A percentile compares a stretch with the other conserved stretches of the same genome.
Conservation (phyloP, 768 basidiomycete species). For the Coprinopsis marcescibilis region DNA sequence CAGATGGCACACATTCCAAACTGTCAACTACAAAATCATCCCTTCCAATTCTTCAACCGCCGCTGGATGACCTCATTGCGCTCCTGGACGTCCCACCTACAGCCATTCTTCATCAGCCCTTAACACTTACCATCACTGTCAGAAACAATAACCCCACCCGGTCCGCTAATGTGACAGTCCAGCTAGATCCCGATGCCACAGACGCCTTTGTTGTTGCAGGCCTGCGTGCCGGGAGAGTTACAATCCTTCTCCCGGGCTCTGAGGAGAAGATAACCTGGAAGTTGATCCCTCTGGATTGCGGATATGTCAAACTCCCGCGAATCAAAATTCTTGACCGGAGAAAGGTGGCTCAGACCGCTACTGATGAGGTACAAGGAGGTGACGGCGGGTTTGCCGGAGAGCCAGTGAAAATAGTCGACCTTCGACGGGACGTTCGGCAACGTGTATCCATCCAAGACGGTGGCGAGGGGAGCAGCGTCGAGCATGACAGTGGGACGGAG, state of each 20-base stretch:
- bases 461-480: constrained; percentile 14
- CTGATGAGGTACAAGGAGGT: constrained; percentile 25
- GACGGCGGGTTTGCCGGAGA: constrained; percentile 41
- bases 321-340: constrained; percentile 55
- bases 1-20: constrained; percentile 38
- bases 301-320: constrained; percentile 54
- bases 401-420: constrained; percentile 48
- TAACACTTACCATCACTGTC: constrained; percentile 49
- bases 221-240: constrained; percentile 56
- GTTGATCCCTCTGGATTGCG: constrained; percentile 71
- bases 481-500: constrained; percentile 11
- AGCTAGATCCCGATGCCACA: constrained; percentile 60
- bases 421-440: constrained; percentile 33
- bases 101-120: constrained; percentile 58
- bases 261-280: constrained; percentile 66
- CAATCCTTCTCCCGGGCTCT: constrained; percentile 66
- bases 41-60: constrained; percentile 60
- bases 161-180: constrained; percentile 64
- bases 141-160: constrained; percentile 61
- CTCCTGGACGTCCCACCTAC: constrained; percentile 56
- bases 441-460: constrained; percentile 4
- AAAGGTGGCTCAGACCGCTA: constrained; percentile 23
- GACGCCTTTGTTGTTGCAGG: constrained; percentile 85
- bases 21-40: constrained; percentile 43
- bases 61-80: constrained; percentile 58